These are phyloP conservation scores for Tricholoma furcatifolium DNA, from an alignment of 768 basidiomycete genomes.

Conservation along the genomic window DNA sequence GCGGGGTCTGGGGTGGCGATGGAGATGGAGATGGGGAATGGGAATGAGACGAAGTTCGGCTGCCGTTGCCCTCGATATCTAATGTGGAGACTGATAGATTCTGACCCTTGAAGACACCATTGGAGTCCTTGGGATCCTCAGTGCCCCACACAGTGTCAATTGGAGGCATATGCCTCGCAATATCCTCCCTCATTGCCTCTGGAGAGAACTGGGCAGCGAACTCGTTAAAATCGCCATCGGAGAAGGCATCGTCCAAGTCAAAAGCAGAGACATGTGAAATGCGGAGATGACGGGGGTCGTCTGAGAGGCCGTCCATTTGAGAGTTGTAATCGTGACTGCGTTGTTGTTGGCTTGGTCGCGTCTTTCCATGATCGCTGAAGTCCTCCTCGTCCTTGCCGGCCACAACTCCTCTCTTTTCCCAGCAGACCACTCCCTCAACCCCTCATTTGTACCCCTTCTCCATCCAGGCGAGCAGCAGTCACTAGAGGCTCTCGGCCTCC, in stretches of 20 bases:
- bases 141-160: constrained; percentile 31
- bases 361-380: constrained; percentile 72
- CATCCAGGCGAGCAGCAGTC: constrained; percentile 90
- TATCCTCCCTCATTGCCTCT: constrained; percentile 59
- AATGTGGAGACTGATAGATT: constrained; percentile 60
- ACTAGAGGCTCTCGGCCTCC: constrained; percentile 72
- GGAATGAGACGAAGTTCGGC: constrained; percentile 25
- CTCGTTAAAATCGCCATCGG: constrained; percentile 52
- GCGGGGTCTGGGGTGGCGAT: constrained; percentile 17
- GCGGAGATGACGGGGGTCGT: constrained; percentile 13
- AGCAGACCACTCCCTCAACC: constrained; percentile 52
- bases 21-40: constrained; percentile 20
- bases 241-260: constrained; percentile 69
- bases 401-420: constrained; percentile 86
- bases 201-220: constrained; percentile 53
- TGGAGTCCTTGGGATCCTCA: constrained; percentile 29
- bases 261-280: constrained; percentile 29
- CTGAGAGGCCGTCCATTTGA: constrained; percentile 13
- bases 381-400: constrained; percentile 83
- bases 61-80: constrained; percentile 42
- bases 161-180: constrained; percentile 48
- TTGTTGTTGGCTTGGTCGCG: constrained; percentile 4
- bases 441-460: constrained; percentile 66
- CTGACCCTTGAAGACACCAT: constrained; percentile 30
- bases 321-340: constrained; percentile 11